phyloP scores from a whole-genome alignment of 805 yeast genomes.

The Schizosaccharomyces pombe region DNA sequence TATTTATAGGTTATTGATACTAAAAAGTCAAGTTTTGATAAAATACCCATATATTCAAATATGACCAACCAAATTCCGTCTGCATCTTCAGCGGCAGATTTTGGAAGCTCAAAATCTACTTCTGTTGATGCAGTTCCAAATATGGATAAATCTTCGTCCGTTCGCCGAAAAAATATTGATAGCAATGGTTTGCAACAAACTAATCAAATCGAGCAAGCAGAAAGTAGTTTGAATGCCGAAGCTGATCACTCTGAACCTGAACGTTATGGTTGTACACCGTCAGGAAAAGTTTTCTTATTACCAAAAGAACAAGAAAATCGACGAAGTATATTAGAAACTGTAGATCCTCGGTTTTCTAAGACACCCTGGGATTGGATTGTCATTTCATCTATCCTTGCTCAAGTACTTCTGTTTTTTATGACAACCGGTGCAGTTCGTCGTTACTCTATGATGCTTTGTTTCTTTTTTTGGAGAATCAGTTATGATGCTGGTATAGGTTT shows the following conservation, averaged over 20 bases:
- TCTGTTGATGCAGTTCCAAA: too few species aligned
- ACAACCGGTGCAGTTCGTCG: conserved; percentile 14
- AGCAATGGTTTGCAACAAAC: too few species aligned
- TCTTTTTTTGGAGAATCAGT: conserved; percentile 49
- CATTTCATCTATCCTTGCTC: conserved; percentile 21
- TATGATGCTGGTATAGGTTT: conserved; percentile 67
- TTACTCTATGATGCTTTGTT: conserved; percentile 28
- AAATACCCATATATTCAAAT: too few species aligned
- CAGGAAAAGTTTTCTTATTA: neutral
- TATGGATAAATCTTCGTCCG: too few species aligned
- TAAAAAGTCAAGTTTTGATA: too few species aligned
- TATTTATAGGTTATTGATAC: too few species aligned
- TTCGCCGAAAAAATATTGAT: too few species aligned
- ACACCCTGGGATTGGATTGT: conserved; percentile 43
- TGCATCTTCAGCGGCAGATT: too few species aligned
- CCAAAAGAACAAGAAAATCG: neutral
- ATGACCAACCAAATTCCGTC: too few species aligned
- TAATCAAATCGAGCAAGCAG: too few species aligned
- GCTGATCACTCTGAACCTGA: neutral
- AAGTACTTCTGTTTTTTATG: conserved; percentile 13
- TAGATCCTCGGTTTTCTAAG: conserved; percentile 52
- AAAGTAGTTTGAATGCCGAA: neutral
- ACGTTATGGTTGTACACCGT: neutral
- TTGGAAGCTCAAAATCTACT: too few species aligned
- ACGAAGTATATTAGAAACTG: conserved; percentile 15